Base-by-base conservation (phyloP, 306 rosid species). In the Trifolium dubium region DNA sequence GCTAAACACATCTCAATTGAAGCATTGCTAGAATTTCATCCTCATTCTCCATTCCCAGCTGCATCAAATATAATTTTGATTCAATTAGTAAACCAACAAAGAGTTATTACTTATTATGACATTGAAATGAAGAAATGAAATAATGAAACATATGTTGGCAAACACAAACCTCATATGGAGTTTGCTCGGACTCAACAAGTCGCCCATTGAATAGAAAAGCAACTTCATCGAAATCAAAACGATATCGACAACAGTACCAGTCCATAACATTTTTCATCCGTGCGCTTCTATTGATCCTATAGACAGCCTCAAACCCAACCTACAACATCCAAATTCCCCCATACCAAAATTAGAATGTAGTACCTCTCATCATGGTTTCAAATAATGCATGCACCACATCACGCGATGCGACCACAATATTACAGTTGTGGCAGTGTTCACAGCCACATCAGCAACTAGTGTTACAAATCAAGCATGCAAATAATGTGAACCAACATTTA, bases 11-110 rank as follows among this genome's bases (percentile, higher is more conserved):
- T 49, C 9, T 49, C 9, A 49, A 3, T 3, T 49, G 55, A 49
- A 49, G 60, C 60, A 54, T 19, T 10, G 31, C 60, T 18, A 54
- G 60, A 13, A 54, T 54, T 54, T 54, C 60, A 54, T 54, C 60
- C 0, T 31, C 60, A 54, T 18, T 5, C 12, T 54, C 6, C 31
- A 54, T 54, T 19, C 60, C 32, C 2, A 54, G 14, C 60, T 54
- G 60, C 60, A 54, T 19, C 31, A 54, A 49, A 49, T 49, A 5
- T 49, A 49, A n/a, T 49, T 49, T 49, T 6, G 3, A 49, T 49
- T 49, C 55, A 49, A 49, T 5, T 15, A n/a, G 55, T n/a, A n/a
- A 49, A 6, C 19, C 1, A 49, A 49, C 10, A 47, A 49, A 49
- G 8, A 49, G 5, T 23, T 23, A 23, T 23, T 51, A 46, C 2